Evolutionary conservation across 805 yeast genomes (phyloP).

Genomic region (Cyberlindnera veronae): DNA sequence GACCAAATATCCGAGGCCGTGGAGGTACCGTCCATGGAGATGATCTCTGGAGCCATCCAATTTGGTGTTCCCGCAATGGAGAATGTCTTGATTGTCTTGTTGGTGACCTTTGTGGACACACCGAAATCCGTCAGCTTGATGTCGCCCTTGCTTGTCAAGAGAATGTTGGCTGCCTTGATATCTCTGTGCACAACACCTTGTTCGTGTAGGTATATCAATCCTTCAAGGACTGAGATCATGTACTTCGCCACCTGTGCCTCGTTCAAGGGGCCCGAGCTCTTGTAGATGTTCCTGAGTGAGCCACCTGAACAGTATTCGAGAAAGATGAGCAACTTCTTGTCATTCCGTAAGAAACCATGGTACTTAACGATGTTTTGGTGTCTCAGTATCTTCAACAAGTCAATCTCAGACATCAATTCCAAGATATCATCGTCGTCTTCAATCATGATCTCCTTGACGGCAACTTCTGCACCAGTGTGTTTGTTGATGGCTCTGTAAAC

Average conservation of each 20-base stretch:
- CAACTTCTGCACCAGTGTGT: constrained; percentile 64
- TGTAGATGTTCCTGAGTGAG: constrained; percentile 47
- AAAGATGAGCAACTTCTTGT: constrained; percentile 69
- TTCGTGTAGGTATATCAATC: constrained; percentile 60
- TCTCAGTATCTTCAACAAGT: constrained; percentile 67
- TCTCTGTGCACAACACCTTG: constrained; percentile 70
- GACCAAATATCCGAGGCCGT: constrained; percentile 93
- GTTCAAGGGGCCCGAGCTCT: constrained; percentile 40
- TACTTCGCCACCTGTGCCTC: constrained; percentile 61
- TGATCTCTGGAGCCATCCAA: constrained; percentile 99
- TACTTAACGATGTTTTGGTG: constrained; percentile 92
- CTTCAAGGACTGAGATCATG: constrained; percentile 65
- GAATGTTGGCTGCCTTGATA: constrained; percentile 74
- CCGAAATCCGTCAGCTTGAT: constrained; percentile 76
- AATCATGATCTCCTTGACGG: constrained; percentile 74
- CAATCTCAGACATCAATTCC: constrained; percentile 58
- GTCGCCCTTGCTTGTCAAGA: constrained; percentile 61
- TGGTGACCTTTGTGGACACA: constrained; percentile 67
- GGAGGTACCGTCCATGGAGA: constrained; percentile 78
- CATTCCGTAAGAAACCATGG: constrained; percentile 81
- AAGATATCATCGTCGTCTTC: constrained; percentile 70
- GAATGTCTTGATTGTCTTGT: constrained; percentile 45
- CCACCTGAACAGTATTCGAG: constrained; percentile 69
- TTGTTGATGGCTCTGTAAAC: constrained; percentile 75
- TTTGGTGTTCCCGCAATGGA: constrained; percentile 84